Conservation (phyloP, 176 grass and related monocot genomes). For the Puccinellia tenuiflora region DNA sequence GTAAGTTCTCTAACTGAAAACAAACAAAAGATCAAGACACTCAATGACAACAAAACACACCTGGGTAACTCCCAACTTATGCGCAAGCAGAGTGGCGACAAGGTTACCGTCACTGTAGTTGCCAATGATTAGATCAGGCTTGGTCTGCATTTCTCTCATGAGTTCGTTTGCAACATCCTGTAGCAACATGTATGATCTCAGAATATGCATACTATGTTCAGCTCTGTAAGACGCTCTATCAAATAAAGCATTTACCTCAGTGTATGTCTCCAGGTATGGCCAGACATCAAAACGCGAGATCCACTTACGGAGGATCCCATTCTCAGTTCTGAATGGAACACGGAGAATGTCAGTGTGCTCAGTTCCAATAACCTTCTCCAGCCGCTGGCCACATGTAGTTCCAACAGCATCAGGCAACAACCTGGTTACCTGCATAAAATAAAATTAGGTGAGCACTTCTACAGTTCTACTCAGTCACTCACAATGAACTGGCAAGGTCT, state of each 20-base stretch:
- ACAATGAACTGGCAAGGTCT: neutral
- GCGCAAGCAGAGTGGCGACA: slow-evolving; percentile 78
- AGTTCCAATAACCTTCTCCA: slow-evolving; percentile 84
- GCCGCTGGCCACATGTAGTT: slow-evolving; percentile 79
- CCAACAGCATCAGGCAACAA: slow-evolving; percentile 95
- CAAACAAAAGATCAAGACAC: neutral
- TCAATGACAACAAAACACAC: slow-evolving; percentile 29
- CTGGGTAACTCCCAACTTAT: slow-evolving; percentile 93
- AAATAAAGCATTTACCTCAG: slow-evolving; percentile 47
- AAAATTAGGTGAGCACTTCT: neutral
- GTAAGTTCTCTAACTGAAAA: neutral
- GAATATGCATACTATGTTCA: neutral
- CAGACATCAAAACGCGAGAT: slow-evolving; percentile 98
- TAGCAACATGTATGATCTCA: slow-evolving; percentile 8
- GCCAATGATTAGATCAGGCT: slow-evolving; percentile 92
- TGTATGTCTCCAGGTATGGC: slow-evolving; percentile 93
- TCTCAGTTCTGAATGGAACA: slow-evolving; percentile 88
- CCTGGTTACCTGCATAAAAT: slow-evolving; percentile 70
- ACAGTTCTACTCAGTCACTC: neutral
- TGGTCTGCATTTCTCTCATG: slow-evolving; percentile 74
- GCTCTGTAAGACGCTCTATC: neutral
- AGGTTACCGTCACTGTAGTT: slow-evolving; percentile 99
- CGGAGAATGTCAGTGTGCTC: slow-evolving; percentile 87
- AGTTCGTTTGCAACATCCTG: slow-evolving; percentile 93
- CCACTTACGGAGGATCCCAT: slow-evolving; percentile 85